A percentile compares a stretch with the other conserved stretches of the same genome.
Evolutionary conservation across 2,329 filamentous ascomycete species (phyloP).

Genomic region (Bipolaris zeicola): DNA sequence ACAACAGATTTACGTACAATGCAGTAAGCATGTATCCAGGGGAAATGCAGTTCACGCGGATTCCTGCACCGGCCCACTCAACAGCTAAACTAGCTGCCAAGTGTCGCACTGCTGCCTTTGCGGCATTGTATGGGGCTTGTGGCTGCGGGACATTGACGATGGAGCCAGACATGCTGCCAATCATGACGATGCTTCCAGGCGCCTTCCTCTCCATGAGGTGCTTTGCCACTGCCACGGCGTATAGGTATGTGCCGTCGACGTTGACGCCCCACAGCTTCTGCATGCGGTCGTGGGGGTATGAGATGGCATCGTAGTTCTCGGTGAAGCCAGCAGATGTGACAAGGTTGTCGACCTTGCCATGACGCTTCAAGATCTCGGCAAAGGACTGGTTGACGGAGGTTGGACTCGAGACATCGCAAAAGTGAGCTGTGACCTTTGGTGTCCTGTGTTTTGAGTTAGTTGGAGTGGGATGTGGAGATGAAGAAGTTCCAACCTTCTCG

Average conservation of each 20-base stretch:
- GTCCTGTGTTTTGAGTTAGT: slow-evolving; percentile 53
- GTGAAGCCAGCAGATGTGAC: slow-evolving; percentile 97
- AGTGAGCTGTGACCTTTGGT: slow-evolving; percentile 88
- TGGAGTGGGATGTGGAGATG: neutral
- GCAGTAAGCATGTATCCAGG: slow-evolving; percentile 97
- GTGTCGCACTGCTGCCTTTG: slow-evolving; percentile 91
- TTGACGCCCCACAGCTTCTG: slow-evolving; percentile 95
- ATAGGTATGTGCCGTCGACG: slow-evolving; percentile 90
- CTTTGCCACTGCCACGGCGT: slow-evolving; percentile 81
- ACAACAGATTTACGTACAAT: slow-evolving; percentile 63
- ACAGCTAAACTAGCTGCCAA: slow-evolving; percentile 86
- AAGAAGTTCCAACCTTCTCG: slow-evolving; percentile 61
- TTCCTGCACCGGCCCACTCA: slow-evolving; percentile 87
- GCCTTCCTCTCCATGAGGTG: slow-evolving; percentile 84
- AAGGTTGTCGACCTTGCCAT: slow-evolving; percentile 86
- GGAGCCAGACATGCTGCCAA: slow-evolving; percentile 90
- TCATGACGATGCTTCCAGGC: slow-evolving; percentile 87
- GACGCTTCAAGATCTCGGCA: slow-evolving; percentile 69
- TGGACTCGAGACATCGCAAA: slow-evolving; percentile 81
- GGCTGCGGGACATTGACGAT: slow-evolving; percentile 97
- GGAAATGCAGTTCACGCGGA: slow-evolving; percentile 93
- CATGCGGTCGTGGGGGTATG: slow-evolving; percentile 88
- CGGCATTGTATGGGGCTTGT: slow-evolving; percentile 89
- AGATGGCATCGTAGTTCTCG: slow-evolving; percentile 91
- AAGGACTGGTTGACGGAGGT: slow-evolving; percentile 78